Evolutionary conservation across 495 filamentous ascomycete species (phyloP), one percentile per base, ranked within the genome.

Genomic region (Poronia punctata): DNA sequence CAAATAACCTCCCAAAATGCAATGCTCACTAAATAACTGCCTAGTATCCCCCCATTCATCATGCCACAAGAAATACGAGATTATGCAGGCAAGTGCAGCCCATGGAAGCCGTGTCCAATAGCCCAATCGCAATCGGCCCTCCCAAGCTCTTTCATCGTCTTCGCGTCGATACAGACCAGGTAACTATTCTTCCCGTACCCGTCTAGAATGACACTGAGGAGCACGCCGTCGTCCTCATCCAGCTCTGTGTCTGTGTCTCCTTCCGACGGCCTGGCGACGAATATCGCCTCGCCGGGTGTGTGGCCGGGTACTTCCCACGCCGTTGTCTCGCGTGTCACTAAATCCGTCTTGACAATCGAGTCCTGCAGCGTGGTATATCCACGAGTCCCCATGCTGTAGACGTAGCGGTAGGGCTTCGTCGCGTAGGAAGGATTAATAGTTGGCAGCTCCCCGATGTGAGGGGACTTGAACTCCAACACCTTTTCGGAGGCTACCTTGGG

Each of bases 21-120:
- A n/a, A n/a, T n/a, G n/a, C n/a, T n/a, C n/a, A n/a, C n/a, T n/a
- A n/a, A n/a, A n/a, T n/a, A n/a, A n/a, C n/a, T n/a, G n/a, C n/a
- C n/a, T n/a, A n/a, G n/a, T n/a, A n/a, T n/a, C n/a, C n/a, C n/a
- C n/a, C n/a, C n/a, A n/a, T n/a, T n/a, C n/a, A n/a, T n/a, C n/a
- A n/a, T n/a, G n/a, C n/a, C n/a, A n/a, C n/a, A n/a, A n/a, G n/a
- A n/a, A n/a, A n/a, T n/a, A n/a, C n/a, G n/a, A n/a, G n/a, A n/a
- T n/a, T n/a, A n/a, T n/a, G n/a, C n/a, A n/a, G n/a, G 12, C 36
- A 36, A 33, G 64, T 84, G 77, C 24, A 65, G 57, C 2, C 85
- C 86, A 63, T 89, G 86, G 50, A 92, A 86, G 1, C 83, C 82
- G 48, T 88, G 69, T 1, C 62, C 74, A 38, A 92, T 67, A 5